phyloP scores from a whole-genome alignment of 257 asterid species.

The Primulina tabacum region DNA sequence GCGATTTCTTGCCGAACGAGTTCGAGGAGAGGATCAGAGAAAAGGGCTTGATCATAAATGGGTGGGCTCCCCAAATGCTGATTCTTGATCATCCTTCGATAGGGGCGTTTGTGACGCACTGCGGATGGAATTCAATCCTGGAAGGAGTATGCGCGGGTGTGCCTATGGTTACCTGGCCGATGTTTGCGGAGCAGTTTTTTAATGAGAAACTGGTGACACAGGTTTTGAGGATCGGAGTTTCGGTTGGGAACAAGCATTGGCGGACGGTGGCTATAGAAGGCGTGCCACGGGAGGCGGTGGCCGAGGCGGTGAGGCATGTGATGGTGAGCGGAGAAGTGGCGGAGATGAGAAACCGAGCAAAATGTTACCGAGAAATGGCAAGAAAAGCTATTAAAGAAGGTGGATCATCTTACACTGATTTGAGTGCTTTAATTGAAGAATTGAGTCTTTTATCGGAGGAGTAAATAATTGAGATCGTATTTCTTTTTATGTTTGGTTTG shows the following conservation, averaged over 20 bases:
- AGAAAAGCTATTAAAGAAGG: constrained; percentile 51
- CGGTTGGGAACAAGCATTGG: constrained; percentile 39
- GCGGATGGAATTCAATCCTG: constrained; percentile 55
- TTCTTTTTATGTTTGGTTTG: background rate
- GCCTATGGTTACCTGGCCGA: constrained; percentile 57
- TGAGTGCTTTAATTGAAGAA: constrained; percentile 42
- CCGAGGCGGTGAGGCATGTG: constrained; percentile 24
- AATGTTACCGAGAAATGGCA: constrained; percentile 34
- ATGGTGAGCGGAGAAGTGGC: constrained; percentile 36
- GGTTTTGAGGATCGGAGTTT: constrained; percentile 37
- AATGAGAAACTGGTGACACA: constrained; percentile 46
- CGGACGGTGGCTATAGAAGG: constrained; percentile 10
- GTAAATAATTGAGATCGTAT: background rate
- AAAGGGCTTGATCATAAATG: constrained; percentile 55
- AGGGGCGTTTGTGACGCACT: constrained; percentile 48
- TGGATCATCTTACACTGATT: constrained; percentile 53
- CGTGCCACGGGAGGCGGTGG: constrained; percentile 31
- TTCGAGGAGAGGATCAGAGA: constrained; percentile 45
- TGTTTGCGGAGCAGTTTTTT: constrained; percentile 44
- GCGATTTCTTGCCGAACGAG: constrained; percentile 52
- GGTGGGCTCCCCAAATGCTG: constrained; percentile 70
- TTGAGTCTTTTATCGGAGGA: constrained; percentile 17
- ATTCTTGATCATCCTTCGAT: constrained; percentile 38
- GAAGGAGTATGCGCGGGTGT: constrained; percentile 48
- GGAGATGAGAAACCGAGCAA: constrained; percentile 36